These are phyloP conservation scores for Clitopilus hobsonii DNA, from an alignment of 768 basidiomycete species.

Conservation along the genomic window DNA sequence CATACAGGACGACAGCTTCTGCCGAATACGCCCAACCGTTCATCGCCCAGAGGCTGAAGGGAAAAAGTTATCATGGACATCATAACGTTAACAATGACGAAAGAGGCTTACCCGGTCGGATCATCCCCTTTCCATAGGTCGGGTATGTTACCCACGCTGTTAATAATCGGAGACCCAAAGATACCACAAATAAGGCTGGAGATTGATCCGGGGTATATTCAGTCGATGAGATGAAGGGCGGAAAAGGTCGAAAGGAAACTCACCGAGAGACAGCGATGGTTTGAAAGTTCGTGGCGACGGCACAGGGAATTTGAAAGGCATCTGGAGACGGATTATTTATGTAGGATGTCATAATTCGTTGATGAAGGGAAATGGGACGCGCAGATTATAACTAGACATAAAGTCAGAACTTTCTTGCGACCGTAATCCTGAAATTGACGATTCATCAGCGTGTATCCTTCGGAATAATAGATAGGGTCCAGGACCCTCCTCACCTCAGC, in stretches of 20 bases:
- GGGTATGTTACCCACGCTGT: constrained; percentile 16
- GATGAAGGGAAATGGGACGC: constrained; percentile 4
- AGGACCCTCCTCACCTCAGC: constrained; percentile 10
- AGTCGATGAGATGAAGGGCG: neutral
- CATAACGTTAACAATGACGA: neutral
- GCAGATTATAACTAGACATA: constrained; percentile 15
- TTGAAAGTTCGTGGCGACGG: constrained; percentile 11
- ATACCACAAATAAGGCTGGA: constrained; percentile 14
- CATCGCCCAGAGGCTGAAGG: constrained; percentile 16
- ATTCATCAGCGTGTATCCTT: neutral
- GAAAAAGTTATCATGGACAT: neutral
- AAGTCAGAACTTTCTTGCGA: constrained; percentile 14
- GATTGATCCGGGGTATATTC: neutral
- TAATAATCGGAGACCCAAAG: constrained; percentile 12
- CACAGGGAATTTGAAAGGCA: constrained; percentile 16
- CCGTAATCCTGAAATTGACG: constrained; percentile 12
- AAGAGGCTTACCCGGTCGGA: constrained; percentile 6
- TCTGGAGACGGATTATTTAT: constrained; percentile 9
- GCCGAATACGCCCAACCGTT: constrained; percentile 18
- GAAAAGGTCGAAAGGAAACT: neutral
- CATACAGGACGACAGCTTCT: constrained; percentile 13
- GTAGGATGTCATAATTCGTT: constrained; percentile 11
- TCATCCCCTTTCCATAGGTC: constrained; percentile 17
- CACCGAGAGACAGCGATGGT: constrained; percentile 15
- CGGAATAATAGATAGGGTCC: neutral